These are phyloP conservation scores for Imleria badia DNA, from an alignment of 768 basidiomycete genomes.

Conservation along the genomic window DNA sequence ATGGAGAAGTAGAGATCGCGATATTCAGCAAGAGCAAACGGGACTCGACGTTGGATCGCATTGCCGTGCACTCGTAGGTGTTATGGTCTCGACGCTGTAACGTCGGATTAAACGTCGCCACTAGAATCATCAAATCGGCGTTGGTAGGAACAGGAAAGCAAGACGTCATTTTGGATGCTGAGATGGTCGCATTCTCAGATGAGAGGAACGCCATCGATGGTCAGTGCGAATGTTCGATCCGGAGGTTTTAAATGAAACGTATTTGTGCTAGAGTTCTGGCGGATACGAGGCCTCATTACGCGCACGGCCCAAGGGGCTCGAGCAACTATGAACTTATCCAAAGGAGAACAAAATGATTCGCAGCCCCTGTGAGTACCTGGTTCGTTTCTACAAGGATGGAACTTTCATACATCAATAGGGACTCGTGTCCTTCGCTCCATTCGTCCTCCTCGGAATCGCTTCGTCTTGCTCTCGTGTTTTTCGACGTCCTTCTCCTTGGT, in stretches of 20 bases:
- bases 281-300: slow-evolving; percentile 59
- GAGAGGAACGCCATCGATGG: slow-evolving; percentile 62
- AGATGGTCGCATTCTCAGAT: slow-evolving; percentile 85
- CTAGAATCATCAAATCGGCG: slow-evolving; percentile 58
- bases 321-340: slow-evolving; percentile 23
- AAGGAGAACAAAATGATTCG: slow-evolving; percentile 19
- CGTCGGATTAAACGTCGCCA: slow-evolving; percentile 1
- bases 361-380: slow-evolving; percentile 19
- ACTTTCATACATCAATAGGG: slow-evolving; percentile 20
- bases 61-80: slow-evolving; percentile 54
- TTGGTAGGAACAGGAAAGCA: slow-evolving; percentile 44
- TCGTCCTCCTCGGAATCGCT: slow-evolving; percentile 42
- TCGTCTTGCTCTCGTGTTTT: slow-evolving; percentile 82
- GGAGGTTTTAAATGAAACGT: background rate
- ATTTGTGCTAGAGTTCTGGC: slow-evolving; percentile 71
- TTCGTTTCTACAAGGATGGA: background rate
- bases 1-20: slow-evolving; percentile 48
- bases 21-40: slow-evolving; percentile 90
- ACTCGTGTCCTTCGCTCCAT: slow-evolving; percentile 42
- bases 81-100: background rate
- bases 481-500: slow-evolving; percentile 77
- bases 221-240: slow-evolving; percentile 31
- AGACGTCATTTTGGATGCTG: slow-evolving; percentile 71
- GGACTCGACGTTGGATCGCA: slow-evolving; percentile 76
- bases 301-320: slow-evolving; percentile 58